Base-by-base conservation (phyloP, 1,139 yeast species). In the Arxiozyma telluris region DNA sequence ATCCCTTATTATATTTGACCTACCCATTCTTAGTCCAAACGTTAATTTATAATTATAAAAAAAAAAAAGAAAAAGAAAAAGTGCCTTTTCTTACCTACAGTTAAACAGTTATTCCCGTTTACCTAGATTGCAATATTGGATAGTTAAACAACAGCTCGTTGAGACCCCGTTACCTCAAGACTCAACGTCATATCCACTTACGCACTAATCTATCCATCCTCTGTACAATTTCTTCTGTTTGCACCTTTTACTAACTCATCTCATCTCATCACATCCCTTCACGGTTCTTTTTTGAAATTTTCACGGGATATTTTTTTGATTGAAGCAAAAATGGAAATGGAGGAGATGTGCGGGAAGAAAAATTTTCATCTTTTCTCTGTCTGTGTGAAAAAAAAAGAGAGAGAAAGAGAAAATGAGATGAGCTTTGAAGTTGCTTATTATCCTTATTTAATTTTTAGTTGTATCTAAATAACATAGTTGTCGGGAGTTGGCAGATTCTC, bases 1-100 rank as follows among this genome's bases (percentile, higher is more conserved):
- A 41, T 53, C 50, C 23, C 20, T 18, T 21, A 49, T 27, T 27
- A 42, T 41, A 18, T 49, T 34, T 21, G 50, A 41, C 23, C 50
- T 30, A 27, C 46, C 50, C 50, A 49, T 49, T 20, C 18, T 41
- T 15, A n/a, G 4, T 27, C 30, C n/a, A n/a, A n/a, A n/a, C n/a
- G n/a, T n/a, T n/a, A n/a, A n/a, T n/a, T n/a, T n/a, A n/a, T n/a
- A n/a, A n/a, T n/a, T n/a, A n/a, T n/a, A n/a, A n/a, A n/a, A n/a
- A n/a, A n/a, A n/a, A n/a, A n/a, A n/a, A n/a, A n/a, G n/a, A n/a
- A n/a, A n/a, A n/a, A n/a, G n/a, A n/a, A n/a, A n/a, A n/a, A n/a
- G n/a, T n/a, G n/a, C n/a, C n/a, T 27, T 27, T 8, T 27, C 11
- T 27, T 27, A 8, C 7, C 30, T 27, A 27, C 7, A 5, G 4